phyloP scores from a whole-genome alignment of 306 rosid genomes.

The Vachellia collinsii region DNA sequence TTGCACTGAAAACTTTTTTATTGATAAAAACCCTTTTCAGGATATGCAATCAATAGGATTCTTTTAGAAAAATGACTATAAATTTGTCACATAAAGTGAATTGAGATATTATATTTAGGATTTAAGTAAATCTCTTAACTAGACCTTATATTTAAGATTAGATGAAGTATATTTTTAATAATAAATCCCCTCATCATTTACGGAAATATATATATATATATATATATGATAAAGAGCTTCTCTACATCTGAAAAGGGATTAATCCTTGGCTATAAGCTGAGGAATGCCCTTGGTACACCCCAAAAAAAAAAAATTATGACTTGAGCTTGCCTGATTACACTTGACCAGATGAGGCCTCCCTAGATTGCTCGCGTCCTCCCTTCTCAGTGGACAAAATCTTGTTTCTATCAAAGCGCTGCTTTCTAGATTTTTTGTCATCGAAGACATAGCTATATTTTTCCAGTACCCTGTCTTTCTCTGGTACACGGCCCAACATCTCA shows the following conservation, averaged over 20 bases:
- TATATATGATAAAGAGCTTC: background rate
- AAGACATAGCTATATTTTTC: slow-evolving; percentile 69
- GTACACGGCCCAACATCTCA: slow-evolving; percentile 66
- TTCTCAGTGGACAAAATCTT: slow-evolving; percentile 20
- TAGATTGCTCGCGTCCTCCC: slow-evolving; percentile 35
- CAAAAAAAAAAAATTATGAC: background rate
- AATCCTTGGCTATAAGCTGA: background rate
- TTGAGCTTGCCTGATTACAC: slow-evolving; percentile 31
- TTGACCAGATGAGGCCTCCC: slow-evolving; percentile 32
- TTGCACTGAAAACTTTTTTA: too few species aligned
- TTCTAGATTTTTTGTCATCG: slow-evolving; percentile 39
- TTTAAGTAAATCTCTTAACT: too few species aligned
- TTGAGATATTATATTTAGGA: too few species aligned
- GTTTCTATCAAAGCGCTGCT: slow-evolving; percentile 38
- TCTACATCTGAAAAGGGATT: background rate
- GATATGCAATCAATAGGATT: too few species aligned
- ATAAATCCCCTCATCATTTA: background rate
- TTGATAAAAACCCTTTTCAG: too few species aligned
- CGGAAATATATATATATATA: background rate
- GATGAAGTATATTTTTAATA: too few species aligned
- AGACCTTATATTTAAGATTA: too few species aligned
- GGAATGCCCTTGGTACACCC: background rate
- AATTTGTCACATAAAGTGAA: too few species aligned
- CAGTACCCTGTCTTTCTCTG: slow-evolving; percentile 71
- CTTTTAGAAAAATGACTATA: too few species aligned